Evolutionary conservation across 805 yeast genomes (phyloP), one percentile per base, ranked within the genome.

Genomic region (Yarrowia phangngaensis): DNA sequence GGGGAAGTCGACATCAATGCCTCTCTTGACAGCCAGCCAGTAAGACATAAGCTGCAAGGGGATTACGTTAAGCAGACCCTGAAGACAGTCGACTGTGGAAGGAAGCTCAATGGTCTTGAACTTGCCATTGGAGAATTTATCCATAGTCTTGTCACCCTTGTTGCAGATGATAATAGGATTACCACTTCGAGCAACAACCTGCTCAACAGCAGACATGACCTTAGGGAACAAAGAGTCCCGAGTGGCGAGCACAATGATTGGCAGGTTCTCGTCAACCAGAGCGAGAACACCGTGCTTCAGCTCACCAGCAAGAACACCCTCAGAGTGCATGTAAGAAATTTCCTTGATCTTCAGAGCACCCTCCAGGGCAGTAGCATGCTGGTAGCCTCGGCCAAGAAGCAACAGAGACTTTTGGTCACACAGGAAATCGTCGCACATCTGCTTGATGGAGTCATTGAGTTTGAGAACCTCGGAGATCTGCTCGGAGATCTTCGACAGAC

Each of bases 241-340:
- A 5, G 99, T 90, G 47, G 97, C 97, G 65, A 92, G 80, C 3
- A 95, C 95, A 67, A 92, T 83, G 58, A 92, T 86, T 53, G 99
- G 99, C 64, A 92, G 73, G 54, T 82, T 74, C 59, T 84, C 95
- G 69, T 92, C 99, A 53, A 92, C 97, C 53, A 92, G 75, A 6
- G 99, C 99, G 61, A 92, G 77, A 23, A 87, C 95, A 70, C 99
- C 99, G 65, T 92, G 99, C 69, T 92, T 92, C 70, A 92, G 79
- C 70, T 92, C 99, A 67, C 98, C 99, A 16, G 99, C 98, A 56
- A 92, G 79, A 48, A 92, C 95, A 73, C 98, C 99, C 72, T 92
- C 99, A 15, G 97, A 87, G 67, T 92, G 99, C 87, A 92, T 92
- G 68, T 92, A 92, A 3, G 97, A 90, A 55, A 92, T 92, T 69